Percentiles rank a stretch among this genome's conserved stretches.
Evolutionary conservation across 495 filamentous ascomycete species (phyloP).

Genomic region (Rhypophila decipiens): DNA sequence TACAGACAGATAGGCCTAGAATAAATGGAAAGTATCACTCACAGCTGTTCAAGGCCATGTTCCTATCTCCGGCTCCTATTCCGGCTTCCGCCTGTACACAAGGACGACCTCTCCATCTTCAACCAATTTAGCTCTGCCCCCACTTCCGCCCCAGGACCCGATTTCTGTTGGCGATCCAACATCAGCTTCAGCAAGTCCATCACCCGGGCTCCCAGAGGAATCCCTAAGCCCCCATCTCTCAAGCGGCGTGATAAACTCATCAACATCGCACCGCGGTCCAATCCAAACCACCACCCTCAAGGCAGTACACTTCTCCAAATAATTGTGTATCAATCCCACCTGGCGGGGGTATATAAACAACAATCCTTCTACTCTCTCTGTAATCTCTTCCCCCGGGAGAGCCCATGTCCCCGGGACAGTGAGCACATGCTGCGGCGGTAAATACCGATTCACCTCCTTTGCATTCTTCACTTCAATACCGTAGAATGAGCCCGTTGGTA

Average conservation of each 20-base stretch:
- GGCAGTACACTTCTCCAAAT: slow-evolving; percentile 4
- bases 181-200: slow-evolving; percentile 15
- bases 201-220: background rate
- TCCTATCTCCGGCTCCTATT: too few species aligned
- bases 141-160: slow-evolving; percentile 6
- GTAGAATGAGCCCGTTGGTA: slow-evolving; percentile 5
- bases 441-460: slow-evolving; percentile 13
- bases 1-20: too few species aligned
- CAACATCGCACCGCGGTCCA: slow-evolving; percentile 17
- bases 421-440: slow-evolving; percentile 9
- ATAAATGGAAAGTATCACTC: too few species aligned
- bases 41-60: too few species aligned
- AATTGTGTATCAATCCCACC: slow-evolving; percentile 8
- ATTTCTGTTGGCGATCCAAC: too few species aligned
- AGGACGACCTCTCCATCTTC: slow-evolving; percentile 16
- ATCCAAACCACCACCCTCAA: slow-evolving; percentile 20
- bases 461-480: slow-evolving; percentile 20
- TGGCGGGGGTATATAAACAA: slow-evolving; percentile 21
- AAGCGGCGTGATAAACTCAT: slow-evolving; percentile 9
- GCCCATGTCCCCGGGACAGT: slow-evolving; percentile 16
- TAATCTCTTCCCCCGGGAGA: slow-evolving; percentile 2
- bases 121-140: slow-evolving; percentile 1
- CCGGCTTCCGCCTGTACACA: slow-evolving; percentile 8
- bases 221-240: slow-evolving; percentile 8
- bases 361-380: slow-evolving; percentile 4